Percentiles rank a stretch among this genome's conserved stretches.
phyloP scores from a whole-genome alignment of 345 rosid species.

The Aquilaria yunnanensis region DNA sequence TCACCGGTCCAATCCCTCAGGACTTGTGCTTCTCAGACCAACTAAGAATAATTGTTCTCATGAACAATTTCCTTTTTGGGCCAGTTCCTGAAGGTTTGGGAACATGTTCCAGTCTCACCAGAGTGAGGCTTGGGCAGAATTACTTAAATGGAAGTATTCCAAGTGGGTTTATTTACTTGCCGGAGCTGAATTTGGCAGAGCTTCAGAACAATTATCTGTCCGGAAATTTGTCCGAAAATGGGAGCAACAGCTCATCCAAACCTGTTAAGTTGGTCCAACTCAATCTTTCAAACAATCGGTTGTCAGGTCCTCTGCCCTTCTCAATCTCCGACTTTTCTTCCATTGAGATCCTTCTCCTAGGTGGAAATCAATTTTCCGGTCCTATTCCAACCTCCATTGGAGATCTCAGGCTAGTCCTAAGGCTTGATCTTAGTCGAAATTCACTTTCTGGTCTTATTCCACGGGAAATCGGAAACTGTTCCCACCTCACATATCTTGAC shows the following conservation, averaged over 20 bases:
- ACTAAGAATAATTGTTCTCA: slow-evolving; percentile 38
- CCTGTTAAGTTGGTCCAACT: slow-evolving; percentile 42
- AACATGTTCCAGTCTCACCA: slow-evolving; percentile 35
- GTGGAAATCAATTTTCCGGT: slow-evolving; percentile 53
- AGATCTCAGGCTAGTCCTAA: slow-evolving; percentile 33
- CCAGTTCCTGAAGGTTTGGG: slow-evolving; percentile 54
- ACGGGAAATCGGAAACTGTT: slow-evolving; percentile 41
- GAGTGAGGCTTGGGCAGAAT: slow-evolving; percentile 61
- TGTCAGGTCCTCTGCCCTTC: slow-evolving; percentile 44
- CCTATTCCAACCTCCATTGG: slow-evolving; percentile 43
- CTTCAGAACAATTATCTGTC: slow-evolving; percentile 54
- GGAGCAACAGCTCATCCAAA: slow-evolving; percentile 13
- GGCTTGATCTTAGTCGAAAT: slow-evolving; percentile 51
- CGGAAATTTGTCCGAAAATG: slow-evolving; percentile 38
- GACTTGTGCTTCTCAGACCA: slow-evolving; percentile 36
- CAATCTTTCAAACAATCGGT: slow-evolving; percentile 49
- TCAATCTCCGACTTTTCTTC: slow-evolving; percentile 50
- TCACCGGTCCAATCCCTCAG: slow-evolving; percentile 55
- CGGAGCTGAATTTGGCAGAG: slow-evolving; percentile 47
- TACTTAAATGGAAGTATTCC: slow-evolving; percentile 63
- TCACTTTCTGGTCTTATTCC: slow-evolving; percentile 44
- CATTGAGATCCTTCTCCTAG: slow-evolving; percentile 41
- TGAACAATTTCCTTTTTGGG: slow-evolving; percentile 59
- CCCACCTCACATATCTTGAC: slow-evolving; percentile 50
- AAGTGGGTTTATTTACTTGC: slow-evolving; percentile 52